Evolutionary conservation across 345 rosid genomes (phyloP).

Genomic region (Eucalyptus microcorys): DNA sequence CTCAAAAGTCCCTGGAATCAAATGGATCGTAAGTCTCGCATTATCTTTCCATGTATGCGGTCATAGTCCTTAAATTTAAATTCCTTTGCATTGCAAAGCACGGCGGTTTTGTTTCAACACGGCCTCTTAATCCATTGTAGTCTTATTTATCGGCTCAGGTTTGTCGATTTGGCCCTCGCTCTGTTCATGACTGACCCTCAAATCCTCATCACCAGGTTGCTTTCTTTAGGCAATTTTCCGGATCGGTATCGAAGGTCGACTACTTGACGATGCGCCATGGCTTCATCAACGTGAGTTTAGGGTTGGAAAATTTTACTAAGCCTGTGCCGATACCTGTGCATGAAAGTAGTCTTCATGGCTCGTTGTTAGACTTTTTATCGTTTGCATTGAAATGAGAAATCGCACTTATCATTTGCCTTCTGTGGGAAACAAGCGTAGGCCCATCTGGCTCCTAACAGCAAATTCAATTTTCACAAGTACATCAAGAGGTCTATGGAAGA

Average conservation of each 20-base stretch:
- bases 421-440: constrained; percentile 14
- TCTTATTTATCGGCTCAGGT: not conserved
- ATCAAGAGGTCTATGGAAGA: constrained; percentile 57
- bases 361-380: fast-evolving
- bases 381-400: not conserved
- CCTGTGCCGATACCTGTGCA: not conserved
- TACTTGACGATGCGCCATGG: constrained; percentile 57
- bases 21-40: constrained; percentile 30
- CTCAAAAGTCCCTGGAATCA: constrained; percentile 11
- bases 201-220: constrained; percentile 14
- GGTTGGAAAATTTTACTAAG: not conserved
- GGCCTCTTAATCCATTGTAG: not conserved
- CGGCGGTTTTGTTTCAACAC: not conserved
- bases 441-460: constrained; percentile 30
- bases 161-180: not conserved
- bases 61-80: not conserved
- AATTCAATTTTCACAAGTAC: constrained; percentile 51
- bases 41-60: not conserved
- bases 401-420: not conserved
- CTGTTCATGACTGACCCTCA: not conserved
- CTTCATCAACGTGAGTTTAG: constrained; percentile 33
- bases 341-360: not conserved
- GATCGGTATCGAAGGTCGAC: constrained; percentile 40
- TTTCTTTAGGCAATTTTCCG: constrained; percentile 52
- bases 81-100: not conserved